Base-by-base conservation (phyloP, 805 yeast species). In the Candida argentea region DNA sequence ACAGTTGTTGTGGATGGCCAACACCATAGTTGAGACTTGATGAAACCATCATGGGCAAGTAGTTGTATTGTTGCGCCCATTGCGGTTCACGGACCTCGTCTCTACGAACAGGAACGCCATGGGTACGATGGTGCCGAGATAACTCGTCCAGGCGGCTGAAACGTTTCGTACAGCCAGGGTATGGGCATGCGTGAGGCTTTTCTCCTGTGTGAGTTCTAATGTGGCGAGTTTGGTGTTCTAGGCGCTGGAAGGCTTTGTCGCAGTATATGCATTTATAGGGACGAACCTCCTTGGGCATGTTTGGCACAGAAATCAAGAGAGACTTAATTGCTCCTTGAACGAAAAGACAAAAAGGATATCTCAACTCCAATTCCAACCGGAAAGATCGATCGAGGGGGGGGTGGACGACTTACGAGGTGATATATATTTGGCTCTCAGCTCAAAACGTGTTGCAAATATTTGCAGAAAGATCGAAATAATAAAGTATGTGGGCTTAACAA, bases 161-260 rank as follows among this genome's bases (percentile, higher is more conserved):
- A 34, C 67, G 61, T 53, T 79, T 79, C 32, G 64, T 57, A 48
- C 89, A 79, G 0, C 81, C 81, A 0, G 80, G 79, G 39, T 65
- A 79, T 16, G 73, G 67, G 52, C 87, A 79, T n/a, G 67, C 68
- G 49, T 79, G 86, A 3, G 89, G 89, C 46, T 76, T 78, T 44
- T 80, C 87, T 15, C 89, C 89, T 0, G 89, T 79, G 44, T 79
- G 89, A 8, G 86, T 79, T 43, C 87, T 59, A 33, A 79, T 76
- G 43, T 79, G 89, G 43, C 89, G 65, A 6, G 86, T 77, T 45
- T 77, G 85, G 50, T 79, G 89, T 43, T 79, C 89, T 24, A 79
- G 50, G 32, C 89, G 60, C 45, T 77, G 84, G 46, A 79, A 79
- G 0, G 83, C 84, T 50, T 79, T 74, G 22, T 70, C 71, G 47